phyloP scores from a whole-genome alignment of 768 basidiomycete genomes.

The Clitopilus passeckerianus region DNA sequence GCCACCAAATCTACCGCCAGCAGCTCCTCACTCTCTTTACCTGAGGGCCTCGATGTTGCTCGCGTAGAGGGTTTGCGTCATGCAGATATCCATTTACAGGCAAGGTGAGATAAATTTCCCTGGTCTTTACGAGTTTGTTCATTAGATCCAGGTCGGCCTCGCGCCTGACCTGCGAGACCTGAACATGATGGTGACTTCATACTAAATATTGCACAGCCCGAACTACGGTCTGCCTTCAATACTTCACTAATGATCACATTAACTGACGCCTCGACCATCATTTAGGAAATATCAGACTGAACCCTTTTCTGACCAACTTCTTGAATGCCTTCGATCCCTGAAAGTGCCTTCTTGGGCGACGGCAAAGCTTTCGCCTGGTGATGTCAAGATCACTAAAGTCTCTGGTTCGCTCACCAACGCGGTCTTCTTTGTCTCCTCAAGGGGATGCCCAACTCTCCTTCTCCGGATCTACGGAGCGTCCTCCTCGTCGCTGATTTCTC shows the following conservation, averaged over 20 bases:
- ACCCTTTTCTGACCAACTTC: constrained; percentile 48
- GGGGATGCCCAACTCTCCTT: constrained; percentile 60
- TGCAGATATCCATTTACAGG: constrained; percentile 48
- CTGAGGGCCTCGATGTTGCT: constrained; percentile 35
- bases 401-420: constrained; percentile 94
- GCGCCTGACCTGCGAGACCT: constrained; percentile 7
- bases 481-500: constrained; percentile 82
- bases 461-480: constrained; percentile 92
- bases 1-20: constrained; percentile 5
- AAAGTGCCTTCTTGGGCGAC: constrained; percentile 57
- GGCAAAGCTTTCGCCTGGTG: constrained; percentile 36
- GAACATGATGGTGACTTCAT: constrained; percentile 15
- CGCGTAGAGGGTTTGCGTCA: constrained; percentile 60
- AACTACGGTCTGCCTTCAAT: constrained; percentile 31
- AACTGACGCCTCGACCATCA: constrained; percentile 16
- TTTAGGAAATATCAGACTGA: constrained; percentile 62
- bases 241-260: constrained; percentile 12
- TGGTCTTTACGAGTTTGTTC: not conserved
- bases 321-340: constrained; percentile 51
- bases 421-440: constrained; percentile 87
- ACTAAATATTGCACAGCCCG: constrained; percentile 18
- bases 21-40: constrained; percentile 27
- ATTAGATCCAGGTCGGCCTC: not conserved
- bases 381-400: constrained; percentile 68
- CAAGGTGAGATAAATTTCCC: constrained; percentile 52